Base-by-base conservation (phyloP, 2,329 filamentous ascomycete genomes). In the Ceratocystis cacaofunesta region DNA sequence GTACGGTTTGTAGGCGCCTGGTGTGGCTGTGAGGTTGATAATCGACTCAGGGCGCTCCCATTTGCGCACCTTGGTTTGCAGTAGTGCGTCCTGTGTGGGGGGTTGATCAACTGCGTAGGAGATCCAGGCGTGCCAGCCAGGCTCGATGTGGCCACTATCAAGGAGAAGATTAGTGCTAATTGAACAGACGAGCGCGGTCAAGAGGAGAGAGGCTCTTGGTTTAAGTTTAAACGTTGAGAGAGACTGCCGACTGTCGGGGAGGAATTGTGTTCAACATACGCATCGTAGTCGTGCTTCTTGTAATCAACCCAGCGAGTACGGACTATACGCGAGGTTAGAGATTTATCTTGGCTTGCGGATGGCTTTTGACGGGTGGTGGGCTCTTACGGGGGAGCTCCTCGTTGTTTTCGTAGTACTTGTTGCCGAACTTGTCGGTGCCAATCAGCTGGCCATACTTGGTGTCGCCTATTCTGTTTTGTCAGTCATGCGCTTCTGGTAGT, bases 251-350 rank as follows among this genome's bases (percentile, higher is more conserved):
- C 12, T 19, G 1, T 64, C 5, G 46, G 46, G 57, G 25, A 15
- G 48, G 48, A 8, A 4, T 41, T 41, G 10, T 41, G 36, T 41
- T 41, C 17, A 22, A 64, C 68, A 46, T 69, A 69, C 68, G 89
- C 80, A 72, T 94, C 89, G 74, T 82, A 89, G 76, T 97, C 90
- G 72, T 89, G 81, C 76, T 89, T 82, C 79, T 90, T 92, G 82
- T 95, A 99, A 77, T 97, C 92, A 69, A 99, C 89, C 94, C 95
- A 99, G 81, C 92, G 85, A 71, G 91, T 96, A 73, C 92, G 88
- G 72, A 96, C 91, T 94, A 71, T 65, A 62, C 43, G 12, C 17
- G 6, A 2, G 2, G 41, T 63, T 46, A 63, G 55, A 61, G n/a
- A 5, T 28, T 15, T 10, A 25, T 66, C 17, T 25, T 17, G 52